Percentiles rank a stretch among this genome's conserved stretches.
Conservation (phyloP, 768 basidiomycete species). For the Tulasnella calospora region DNA sequence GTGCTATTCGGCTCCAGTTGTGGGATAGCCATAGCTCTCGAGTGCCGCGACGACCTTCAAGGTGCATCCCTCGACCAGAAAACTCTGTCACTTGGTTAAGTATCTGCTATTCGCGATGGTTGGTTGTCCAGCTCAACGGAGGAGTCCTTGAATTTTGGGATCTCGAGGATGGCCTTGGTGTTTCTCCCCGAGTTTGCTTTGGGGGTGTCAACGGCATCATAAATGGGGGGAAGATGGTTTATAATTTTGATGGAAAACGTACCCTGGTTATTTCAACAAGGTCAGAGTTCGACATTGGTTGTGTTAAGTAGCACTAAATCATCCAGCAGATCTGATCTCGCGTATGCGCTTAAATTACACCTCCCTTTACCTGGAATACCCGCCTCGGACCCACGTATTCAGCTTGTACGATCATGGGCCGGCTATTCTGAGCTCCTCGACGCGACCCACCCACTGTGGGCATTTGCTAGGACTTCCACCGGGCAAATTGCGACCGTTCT, state of each 20-base stretch:
- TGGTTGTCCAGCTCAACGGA: neutral
- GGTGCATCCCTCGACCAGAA: neutral
- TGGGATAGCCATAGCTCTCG: neutral
- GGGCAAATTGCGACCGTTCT: too few relatives aligned
- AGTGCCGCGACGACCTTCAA: neutral
- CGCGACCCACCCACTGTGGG: too few relatives aligned
- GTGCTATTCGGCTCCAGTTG: neutral
- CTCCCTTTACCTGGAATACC: too few relatives aligned
- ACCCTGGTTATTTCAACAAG: too few relatives aligned
- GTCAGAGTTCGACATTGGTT: too few relatives aligned
- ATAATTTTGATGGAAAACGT: neutral
- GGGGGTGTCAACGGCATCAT: neutral
- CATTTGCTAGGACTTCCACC: too few relatives aligned
- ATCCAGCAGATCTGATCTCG: too few relatives aligned
- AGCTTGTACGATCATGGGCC: too few relatives aligned
- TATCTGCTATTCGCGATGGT: neutral
- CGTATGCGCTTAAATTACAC: too few relatives aligned
- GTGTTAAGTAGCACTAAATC: too few relatives aligned
- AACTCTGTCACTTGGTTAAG: neutral
- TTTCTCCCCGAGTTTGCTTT: neutral
- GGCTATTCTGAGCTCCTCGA: too few relatives aligned
- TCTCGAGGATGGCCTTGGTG: neutral
- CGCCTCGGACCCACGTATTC: too few relatives aligned
- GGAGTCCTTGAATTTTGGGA: neutral
- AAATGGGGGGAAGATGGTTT: neutral